These are phyloP conservation scores for Coemansia sp. DNA, from an alignment of 192 early-diverging fungal species.

Conservation along the genomic window DNA sequence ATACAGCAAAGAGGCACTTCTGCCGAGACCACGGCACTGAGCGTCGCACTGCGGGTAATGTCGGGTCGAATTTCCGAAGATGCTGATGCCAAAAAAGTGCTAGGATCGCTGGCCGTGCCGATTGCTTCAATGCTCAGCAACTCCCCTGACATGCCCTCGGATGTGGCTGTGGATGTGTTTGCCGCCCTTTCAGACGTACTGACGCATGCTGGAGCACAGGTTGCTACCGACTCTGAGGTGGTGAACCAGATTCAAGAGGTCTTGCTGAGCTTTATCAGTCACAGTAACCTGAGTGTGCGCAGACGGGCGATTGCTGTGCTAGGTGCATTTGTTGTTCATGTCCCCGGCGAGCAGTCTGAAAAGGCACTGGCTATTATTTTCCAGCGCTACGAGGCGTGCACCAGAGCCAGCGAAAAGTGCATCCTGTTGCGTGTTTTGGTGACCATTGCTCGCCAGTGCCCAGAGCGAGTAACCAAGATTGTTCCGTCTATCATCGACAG, in stretches of 20 bases:
- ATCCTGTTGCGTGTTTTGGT: constrained; percentile 45
- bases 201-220: constrained; percentile 22
- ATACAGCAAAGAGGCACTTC: constrained; percentile 9
- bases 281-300: constrained; percentile 23
- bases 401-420: constrained; percentile 21
- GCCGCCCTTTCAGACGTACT: constrained; percentile 32
- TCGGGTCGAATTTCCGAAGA: constrained; percentile 23
- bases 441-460: constrained; percentile 42
- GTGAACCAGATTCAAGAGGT: constrained; percentile 23
- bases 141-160: constrained; percentile 11
- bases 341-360: constrained; percentile 34
- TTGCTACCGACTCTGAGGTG: constrained; percentile 19
- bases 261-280: constrained; percentile 27
- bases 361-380: constrained; percentile 35
- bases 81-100: constrained; percentile 14
- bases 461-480: constrained; percentile 22
- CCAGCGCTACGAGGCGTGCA: constrained; percentile 33
- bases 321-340: constrained; percentile 42
- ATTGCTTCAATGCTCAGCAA: constrained; percentile 24
- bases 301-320: constrained; percentile 41
- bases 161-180: constrained; percentile 28
- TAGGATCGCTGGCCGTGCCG: constrained; percentile 32
- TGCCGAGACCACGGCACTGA: constrained; percentile 24
- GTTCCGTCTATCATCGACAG: constrained; percentile 21
- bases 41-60: constrained; percentile 38